These are phyloP conservation scores for Podaxis sp. DNA, from an alignment of 768 basidiomycete species.

Conservation along the genomic window DNA sequence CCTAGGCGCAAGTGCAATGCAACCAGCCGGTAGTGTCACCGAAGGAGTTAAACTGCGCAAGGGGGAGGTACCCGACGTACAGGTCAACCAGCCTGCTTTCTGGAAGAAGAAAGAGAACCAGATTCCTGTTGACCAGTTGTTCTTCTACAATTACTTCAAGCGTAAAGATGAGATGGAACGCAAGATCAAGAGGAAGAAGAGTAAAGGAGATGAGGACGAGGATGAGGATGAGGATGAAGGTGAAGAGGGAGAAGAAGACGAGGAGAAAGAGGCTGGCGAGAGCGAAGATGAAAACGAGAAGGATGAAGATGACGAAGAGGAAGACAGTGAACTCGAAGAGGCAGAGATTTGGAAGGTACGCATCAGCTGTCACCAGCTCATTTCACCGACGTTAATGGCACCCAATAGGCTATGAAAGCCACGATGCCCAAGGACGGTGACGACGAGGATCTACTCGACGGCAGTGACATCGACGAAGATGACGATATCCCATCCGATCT, in stretches of 20 bases:
- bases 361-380: neutral
- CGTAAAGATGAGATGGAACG: constrained; percentile 58
- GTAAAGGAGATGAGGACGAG: constrained; percentile 29
- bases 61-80: constrained; percentile 49
- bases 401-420: constrained; percentile 80
- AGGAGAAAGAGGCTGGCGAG: constrained; percentile 28
- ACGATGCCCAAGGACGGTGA: constrained; percentile 69
- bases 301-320: constrained; percentile 40
- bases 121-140: constrained; percentile 89
- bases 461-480: constrained; percentile 33
- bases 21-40: constrained; percentile 75
- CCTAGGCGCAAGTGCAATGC: constrained; percentile 92
- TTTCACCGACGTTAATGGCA: constrained; percentile 1
- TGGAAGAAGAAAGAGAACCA: constrained; percentile 67
- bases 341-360: constrained; percentile 86
- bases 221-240: constrained; percentile 40
- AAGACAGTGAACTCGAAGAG: constrained; percentile 29
- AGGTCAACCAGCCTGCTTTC: constrained; percentile 77
- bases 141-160: constrained; percentile 90
- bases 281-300: constrained; percentile 43
- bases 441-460: constrained; percentile 42
- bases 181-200: constrained; percentile 40
- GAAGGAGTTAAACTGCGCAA: constrained; percentile 75
- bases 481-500: constrained; percentile 28
- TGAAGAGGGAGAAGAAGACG: constrained; percentile 38